These are phyloP conservation scores for Aspergillus floridensis DNA, from an alignment of 2,329 filamentous ascomycete species.

Conservation along the genomic window DNA sequence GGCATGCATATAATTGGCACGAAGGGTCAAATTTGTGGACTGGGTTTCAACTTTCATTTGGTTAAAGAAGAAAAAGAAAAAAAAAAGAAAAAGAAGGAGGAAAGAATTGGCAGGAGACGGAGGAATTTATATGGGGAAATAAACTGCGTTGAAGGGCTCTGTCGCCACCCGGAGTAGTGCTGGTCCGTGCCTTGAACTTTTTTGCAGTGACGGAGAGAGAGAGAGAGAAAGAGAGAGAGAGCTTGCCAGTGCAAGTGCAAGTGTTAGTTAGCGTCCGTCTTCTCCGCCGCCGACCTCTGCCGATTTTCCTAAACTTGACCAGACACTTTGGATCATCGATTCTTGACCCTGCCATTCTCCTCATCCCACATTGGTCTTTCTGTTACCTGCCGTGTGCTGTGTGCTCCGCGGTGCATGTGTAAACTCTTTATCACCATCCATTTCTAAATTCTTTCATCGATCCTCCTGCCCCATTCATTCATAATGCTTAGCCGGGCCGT, in stretches of 20 bases:
- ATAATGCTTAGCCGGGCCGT: conserved; percentile 47
- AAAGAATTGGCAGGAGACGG: conserved; percentile 14
- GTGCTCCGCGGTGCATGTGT: conserved; percentile 21
- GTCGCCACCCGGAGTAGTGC: conserved; percentile 23
- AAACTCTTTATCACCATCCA: conserved; percentile 10
- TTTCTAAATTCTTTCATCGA: not conserved
- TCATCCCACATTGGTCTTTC: not conserved
- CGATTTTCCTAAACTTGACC: not conserved
- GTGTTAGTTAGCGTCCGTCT: not conserved
- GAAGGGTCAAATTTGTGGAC: conserved; percentile 58
- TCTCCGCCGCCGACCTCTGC: not conserved
- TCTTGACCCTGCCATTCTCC: not conserved
- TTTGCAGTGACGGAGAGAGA: conserved; percentile 11
- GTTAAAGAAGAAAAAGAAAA: conserved; percentile 40
- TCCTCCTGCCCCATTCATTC: not conserved
- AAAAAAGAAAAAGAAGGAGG: conserved; percentile 15
- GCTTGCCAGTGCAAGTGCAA: too few relatives aligned
- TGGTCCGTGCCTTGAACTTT: conserved; percentile 25
- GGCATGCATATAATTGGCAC: conserved; percentile 50
- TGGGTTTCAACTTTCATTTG: conserved; percentile 58
- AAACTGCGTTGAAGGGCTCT: conserved; percentile 26
- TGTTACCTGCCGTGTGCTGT: conserved; percentile 1
- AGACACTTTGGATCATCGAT: not conserved
- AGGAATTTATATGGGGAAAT: conserved; percentile 17
- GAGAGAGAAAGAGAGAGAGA: too few relatives aligned